These are phyloP conservation scores for Brassica nigra DNA, from an alignment of 345 rosid genomes.

Conservation along the genomic window DNA sequence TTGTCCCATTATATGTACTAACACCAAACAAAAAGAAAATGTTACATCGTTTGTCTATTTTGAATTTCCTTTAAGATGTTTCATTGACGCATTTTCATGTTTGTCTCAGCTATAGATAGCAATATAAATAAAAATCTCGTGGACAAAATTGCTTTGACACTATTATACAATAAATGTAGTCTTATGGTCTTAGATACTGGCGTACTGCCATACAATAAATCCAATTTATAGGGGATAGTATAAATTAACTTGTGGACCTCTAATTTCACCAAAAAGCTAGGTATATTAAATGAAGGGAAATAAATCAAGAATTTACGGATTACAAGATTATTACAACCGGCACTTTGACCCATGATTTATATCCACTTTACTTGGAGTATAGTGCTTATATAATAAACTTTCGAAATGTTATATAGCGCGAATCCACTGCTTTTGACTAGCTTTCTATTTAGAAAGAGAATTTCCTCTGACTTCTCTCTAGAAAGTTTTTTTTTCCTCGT, in stretches of 20 bases:
- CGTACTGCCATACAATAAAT: background rate
- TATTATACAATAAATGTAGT: background rate
- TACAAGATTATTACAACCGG: constrained; percentile 23
- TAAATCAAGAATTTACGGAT: constrained; percentile 10
- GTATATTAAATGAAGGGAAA: constrained; percentile 13
- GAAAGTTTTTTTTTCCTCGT: no score
- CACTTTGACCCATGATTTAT: constrained; percentile 20
- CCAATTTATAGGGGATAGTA: background rate
- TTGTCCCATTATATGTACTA: background rate
- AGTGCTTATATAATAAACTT: constrained; percentile 13
- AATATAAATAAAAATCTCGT: no score
- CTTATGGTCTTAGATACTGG: background rate
- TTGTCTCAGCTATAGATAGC: background rate
- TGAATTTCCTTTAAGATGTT: background rate
- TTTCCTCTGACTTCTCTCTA: no score
- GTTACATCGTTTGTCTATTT: background rate
- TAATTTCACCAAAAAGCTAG: constrained; percentile 19
- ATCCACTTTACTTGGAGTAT: constrained; percentile 16
- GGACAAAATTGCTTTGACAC: background rate
- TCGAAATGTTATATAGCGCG: constrained; percentile 1
- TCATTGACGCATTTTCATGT: background rate
- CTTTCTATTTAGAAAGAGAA: no score
- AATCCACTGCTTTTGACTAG: constrained; percentile 14
- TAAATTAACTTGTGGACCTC: background rate
- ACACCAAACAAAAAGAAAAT: background rate